Conservation (phyloP, 2,329 filamentous ascomycete species). For the Neurospora sp. region DNA sequence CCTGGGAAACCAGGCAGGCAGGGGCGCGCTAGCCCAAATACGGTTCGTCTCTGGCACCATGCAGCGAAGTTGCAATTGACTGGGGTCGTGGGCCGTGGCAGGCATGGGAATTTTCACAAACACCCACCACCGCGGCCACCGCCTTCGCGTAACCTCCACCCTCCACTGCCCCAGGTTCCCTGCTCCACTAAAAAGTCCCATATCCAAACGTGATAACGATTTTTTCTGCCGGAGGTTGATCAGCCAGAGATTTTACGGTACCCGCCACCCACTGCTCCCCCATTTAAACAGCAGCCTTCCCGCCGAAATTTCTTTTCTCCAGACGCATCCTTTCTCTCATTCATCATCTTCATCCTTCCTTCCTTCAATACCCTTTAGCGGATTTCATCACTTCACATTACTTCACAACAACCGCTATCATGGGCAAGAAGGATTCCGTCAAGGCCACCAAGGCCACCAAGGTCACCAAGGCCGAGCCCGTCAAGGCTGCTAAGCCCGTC, state of each 20-base stretch:
- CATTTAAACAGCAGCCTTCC: conserved; percentile 3
- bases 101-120: not conserved
- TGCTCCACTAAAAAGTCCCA: conserved; percentile 5
- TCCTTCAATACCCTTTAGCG: too few species aligned
- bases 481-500: conserved; percentile 4
- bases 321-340: conserved; percentile 3
- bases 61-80: not conserved
- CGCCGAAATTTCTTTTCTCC: conserved; percentile 1
- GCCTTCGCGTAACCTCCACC: conserved; percentile 10
- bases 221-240: conserved; percentile 11
- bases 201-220: conserved; percentile 13
- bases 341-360: conserved; percentile 9
- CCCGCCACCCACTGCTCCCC: conserved; percentile 7
- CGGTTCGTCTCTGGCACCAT: not conserved
- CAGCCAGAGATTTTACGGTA: not conserved
- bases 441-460: conserved; percentile 33
- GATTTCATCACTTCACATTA: conserved; percentile 9
- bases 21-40: not conserved
- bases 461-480: not conserved
- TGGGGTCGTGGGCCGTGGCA: not conserved
- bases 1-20: not conserved
- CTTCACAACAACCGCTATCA: conserved; percentile 26
- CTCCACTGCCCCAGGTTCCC: conserved; percentile 4
- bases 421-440: conserved; percentile 54
- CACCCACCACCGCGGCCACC: conserved; percentile 7